phyloP scores from a whole-genome alignment of 495 filamentous ascomycete genomes.

The Thermothielavioides terrestris region DNA sequence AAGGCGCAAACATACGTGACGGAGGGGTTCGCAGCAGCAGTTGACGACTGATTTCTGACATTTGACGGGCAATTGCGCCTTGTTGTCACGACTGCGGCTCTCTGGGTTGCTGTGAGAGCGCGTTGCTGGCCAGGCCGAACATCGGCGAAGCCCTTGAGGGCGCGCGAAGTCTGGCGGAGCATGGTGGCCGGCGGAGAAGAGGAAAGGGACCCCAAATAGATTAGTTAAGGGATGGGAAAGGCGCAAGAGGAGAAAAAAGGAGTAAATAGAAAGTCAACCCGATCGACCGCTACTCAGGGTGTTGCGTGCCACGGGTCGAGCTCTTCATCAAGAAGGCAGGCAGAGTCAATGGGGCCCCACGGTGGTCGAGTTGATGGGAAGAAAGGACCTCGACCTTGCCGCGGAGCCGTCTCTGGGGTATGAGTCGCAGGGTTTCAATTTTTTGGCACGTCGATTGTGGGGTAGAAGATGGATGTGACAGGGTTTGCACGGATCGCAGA shows the following conservation, averaged over 20 bases:
- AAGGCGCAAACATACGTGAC: conserved; percentile 8
- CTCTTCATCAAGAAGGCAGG: conserved; percentile 15
- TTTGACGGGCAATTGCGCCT: conserved; percentile 21
- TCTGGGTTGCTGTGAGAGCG: conserved; percentile 18
- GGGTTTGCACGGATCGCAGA: conserved; percentile 13
- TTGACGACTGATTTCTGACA: conserved; percentile 33
- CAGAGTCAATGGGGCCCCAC: conserved; percentile 14
- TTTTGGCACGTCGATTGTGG: conserved; percentile 25
- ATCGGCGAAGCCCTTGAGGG: conserved; percentile 37
- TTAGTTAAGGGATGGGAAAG: conserved; percentile 6
- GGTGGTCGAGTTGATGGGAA: background rate
- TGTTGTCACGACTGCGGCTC: conserved; percentile 19
- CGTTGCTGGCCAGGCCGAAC: conserved; percentile 26
- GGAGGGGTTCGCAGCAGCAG: conserved; percentile 21
- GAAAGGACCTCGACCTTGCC: conserved; percentile 15
- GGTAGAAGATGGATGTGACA: conserved; percentile 12
- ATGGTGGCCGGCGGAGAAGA: conserved; percentile 19
- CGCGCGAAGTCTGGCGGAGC: conserved; percentile 37
- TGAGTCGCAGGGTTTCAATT: conserved; percentile 18
- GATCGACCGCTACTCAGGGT: conserved; percentile 11
- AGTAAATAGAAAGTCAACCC: conserved; percentile 7
- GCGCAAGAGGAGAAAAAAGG: conserved; percentile 10
- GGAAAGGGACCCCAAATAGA: conserved; percentile 8
- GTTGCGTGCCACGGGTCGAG: background rate
- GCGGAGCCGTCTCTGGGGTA: conserved; percentile 10